Percentiles rank a stretch among this genome's conserved stretches.
phyloP scores from a whole-genome alignment of 2,329 filamentous ascomycete species.

The Fusarium equiseti region DNA sequence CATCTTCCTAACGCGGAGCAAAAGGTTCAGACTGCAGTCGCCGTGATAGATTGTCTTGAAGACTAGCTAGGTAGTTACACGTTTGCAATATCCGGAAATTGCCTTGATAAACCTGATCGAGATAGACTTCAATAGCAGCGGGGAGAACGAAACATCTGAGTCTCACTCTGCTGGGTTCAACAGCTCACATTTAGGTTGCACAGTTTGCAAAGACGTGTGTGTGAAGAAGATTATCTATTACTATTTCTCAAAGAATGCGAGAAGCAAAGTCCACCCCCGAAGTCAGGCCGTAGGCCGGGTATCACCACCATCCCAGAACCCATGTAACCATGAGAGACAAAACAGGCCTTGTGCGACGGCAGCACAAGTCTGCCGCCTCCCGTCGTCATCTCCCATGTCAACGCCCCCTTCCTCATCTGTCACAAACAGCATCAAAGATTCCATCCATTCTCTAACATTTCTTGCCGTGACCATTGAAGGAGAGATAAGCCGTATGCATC shows the following conservation, averaged over 20 bases:
- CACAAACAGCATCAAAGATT: constrained; percentile 36
- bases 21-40: neutral
- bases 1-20: neutral
- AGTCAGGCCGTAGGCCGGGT: constrained; percentile 43
- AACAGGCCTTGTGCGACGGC: constrained; percentile 10
- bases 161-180: neutral
- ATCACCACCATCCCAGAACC: constrained; percentile 44
- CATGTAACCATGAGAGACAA: constrained; percentile 29
- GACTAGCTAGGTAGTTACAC: neutral
- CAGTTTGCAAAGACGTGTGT: neutral
- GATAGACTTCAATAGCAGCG: neutral
- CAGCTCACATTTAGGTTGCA: neutral
- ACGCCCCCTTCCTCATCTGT: constrained; percentile 22
- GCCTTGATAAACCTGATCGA: neutral
- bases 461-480: constrained; percentile 52
- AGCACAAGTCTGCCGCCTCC: constrained; percentile 24
- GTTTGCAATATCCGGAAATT: neutral
- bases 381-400: constrained; percentile 25
- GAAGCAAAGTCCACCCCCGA: constrained; percentile 45
- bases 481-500: constrained; percentile 53
- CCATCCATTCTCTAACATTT: constrained; percentile 47
- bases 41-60: neutral
- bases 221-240: constrained; percentile 49
- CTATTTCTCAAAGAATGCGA: constrained; percentile 49
- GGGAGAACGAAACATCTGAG: neutral